phyloP scores from a whole-genome alignment of 768 basidiomycete species.

The Amanita exitialis region DNA sequence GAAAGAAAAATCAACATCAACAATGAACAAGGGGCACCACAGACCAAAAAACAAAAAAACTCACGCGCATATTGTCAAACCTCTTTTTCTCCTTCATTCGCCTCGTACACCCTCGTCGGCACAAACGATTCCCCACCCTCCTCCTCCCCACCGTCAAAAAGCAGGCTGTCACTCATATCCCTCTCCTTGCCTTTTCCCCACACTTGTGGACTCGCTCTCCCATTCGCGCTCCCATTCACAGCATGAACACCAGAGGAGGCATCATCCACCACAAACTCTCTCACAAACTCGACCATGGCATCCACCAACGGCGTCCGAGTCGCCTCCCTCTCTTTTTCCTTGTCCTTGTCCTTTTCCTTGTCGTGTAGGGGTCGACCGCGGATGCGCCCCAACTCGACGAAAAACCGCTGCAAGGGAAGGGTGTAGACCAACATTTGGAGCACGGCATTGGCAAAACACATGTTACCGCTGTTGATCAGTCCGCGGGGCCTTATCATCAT shows the following conservation, averaged over 20 bases:
- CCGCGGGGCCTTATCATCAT: slow-evolving; percentile 58
- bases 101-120: slow-evolving; percentile 82
- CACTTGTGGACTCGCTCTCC: background rate
- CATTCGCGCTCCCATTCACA: too few relatives aligned
- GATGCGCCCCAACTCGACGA: slow-evolving; percentile 58
- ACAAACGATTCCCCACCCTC: slow-evolving; percentile 72
- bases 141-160: slow-evolving; percentile 13
- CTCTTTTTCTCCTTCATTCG: slow-evolving; percentile 88
- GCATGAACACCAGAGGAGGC: too few relatives aligned
- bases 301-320: slow-evolving; percentile 47
- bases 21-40: too few relatives aligned
- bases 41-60: slow-evolving; percentile 23
- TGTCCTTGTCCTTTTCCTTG: slow-evolving; percentile 13
- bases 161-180: slow-evolving; percentile 18
- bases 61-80: slow-evolving; percentile 86
- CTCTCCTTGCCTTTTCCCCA: slow-evolving; percentile 17
- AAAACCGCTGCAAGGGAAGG: slow-evolving; percentile 73
- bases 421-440: slow-evolving; percentile 87
- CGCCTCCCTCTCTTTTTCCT: slow-evolving; percentile 17
- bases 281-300: slow-evolving; percentile 64
- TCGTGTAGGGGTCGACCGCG: too few relatives aligned
- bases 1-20: too few relatives aligned
- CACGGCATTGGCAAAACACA: slow-evolving; percentile 96
- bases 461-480: slow-evolving; percentile 88
- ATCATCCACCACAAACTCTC: slow-evolving; percentile 53